These are phyloP conservation scores for Blastobotrys indianensis DNA, from an alignment of 1,139 yeast species.

Conservation along the genomic window DNA sequence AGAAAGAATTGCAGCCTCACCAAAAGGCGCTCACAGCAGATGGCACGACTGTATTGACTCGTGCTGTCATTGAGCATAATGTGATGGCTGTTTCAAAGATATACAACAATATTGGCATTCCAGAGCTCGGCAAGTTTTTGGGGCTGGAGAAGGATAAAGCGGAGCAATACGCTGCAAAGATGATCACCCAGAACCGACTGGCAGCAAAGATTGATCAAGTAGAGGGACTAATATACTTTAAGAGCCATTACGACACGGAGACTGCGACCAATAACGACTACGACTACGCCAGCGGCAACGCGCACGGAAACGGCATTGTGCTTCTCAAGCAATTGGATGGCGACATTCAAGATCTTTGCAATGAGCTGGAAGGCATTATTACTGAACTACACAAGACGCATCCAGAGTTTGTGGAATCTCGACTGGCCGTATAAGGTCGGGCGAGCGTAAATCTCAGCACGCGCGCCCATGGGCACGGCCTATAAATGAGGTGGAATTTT, in stretches of 20 bases:
- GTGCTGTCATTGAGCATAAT: constrained; percentile 35
- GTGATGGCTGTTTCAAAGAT: constrained; percentile 32
- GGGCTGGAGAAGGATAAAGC: constrained; percentile 28
- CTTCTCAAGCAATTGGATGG: constrained; percentile 30
- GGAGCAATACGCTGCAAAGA: constrained; percentile 32
- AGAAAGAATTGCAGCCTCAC: constrained; percentile 25
- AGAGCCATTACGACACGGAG: constrained; percentile 11
- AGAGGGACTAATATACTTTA: constrained; percentile 29
- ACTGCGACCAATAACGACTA: constrained; percentile 8
- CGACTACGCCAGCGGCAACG: constrained; percentile 14
- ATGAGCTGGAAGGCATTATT: constrained; percentile 25
- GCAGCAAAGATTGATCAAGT: constrained; percentile 34
- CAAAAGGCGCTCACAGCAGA: constrained; percentile 27
- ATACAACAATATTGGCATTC: constrained; percentile 30
- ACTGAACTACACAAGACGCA: constrained; percentile 11
- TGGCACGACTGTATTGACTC: constrained; percentile 31
- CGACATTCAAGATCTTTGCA: constrained; percentile 25
- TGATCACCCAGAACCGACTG: constrained; percentile 33
- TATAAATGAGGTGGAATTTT: not conserved
- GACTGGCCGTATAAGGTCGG: not conserved
- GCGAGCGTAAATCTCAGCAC: constrained; percentile 9
- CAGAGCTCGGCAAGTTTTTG: constrained; percentile 28
- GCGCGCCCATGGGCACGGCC: not conserved
- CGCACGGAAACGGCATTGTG: constrained; percentile 11
- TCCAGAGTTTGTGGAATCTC: constrained; percentile 9